phyloP scores from a whole-genome alignment of 345 rosid species.

The Salix dunnii region DNA sequence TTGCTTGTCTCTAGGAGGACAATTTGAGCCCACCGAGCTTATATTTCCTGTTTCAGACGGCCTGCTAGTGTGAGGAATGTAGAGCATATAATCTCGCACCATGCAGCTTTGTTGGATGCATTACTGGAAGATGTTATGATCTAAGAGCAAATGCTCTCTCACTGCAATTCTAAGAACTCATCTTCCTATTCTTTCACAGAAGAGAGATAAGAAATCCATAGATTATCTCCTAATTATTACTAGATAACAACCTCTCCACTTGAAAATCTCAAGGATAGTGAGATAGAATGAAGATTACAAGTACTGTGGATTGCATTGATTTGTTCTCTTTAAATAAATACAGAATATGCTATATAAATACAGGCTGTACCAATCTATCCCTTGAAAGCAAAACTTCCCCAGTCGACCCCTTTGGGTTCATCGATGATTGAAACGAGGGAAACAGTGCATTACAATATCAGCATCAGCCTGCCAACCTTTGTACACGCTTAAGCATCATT shows the following conservation, averaged over 20 bases:
- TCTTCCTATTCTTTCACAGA: background rate
- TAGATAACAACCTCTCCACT: background rate
- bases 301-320: background rate
- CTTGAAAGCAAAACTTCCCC: no score
- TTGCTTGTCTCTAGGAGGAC: background rate
- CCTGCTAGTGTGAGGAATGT: background rate
- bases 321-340: background rate
- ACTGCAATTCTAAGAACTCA: background rate
- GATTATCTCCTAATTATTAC: background rate
- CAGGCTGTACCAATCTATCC: background rate
- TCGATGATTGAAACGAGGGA: background rate
- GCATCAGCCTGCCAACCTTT: background rate
- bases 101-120: background rate
- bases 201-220: no score
- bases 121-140: background rate
- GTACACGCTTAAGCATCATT: conserved; percentile 33
- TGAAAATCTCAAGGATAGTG: background rate
- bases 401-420: background rate
- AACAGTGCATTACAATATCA: background rate
- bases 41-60: background rate
- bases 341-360: background rate
- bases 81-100: background rate
- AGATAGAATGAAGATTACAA: background rate
- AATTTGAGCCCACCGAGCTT: background rate
- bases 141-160: background rate